Conservation (phyloP, 495 filamentous ascomycete genomes). For the Letharia columbiana region DNA sequence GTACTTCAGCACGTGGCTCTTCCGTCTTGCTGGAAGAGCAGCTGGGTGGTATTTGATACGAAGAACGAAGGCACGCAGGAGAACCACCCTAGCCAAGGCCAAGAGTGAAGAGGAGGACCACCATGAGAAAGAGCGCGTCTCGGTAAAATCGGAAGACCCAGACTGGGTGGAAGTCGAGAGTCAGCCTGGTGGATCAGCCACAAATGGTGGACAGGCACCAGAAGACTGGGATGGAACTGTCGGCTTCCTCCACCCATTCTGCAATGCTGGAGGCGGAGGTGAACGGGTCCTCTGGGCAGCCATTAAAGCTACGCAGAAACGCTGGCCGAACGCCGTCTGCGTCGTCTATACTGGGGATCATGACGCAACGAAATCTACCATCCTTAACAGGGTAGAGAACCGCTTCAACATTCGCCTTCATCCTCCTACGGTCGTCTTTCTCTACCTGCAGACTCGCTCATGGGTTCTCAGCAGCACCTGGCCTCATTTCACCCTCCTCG, state of each 20-base stretch:
- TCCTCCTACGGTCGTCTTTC: constrained; percentile 70
- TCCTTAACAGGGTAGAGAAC: constrained; percentile 70
- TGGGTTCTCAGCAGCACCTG: constrained; percentile 78
- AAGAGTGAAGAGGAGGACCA: constrained; percentile 52
- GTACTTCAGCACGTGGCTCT: constrained; percentile 26
- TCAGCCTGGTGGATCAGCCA: constrained; percentile 40
- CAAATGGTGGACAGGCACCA: constrained; percentile 42
- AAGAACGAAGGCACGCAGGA: constrained; percentile 55
- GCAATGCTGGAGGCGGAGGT: constrained; percentile 92
- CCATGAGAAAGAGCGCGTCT: constrained; percentile 33
- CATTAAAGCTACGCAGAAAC: constrained; percentile 78
- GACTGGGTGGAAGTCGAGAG: constrained; percentile 70
- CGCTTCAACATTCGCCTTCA: constrained; percentile 92
- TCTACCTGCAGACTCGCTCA: constrained; percentile 80
- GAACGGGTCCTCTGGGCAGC: constrained; percentile 97
- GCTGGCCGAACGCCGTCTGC: constrained; percentile 81
- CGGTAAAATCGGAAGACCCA: constrained; percentile 43
- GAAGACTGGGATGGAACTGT: constrained; percentile 72
- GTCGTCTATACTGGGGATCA: constrained; percentile 93
- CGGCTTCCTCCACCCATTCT: constrained; percentile 88
- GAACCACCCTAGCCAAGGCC: constrained; percentile 52
- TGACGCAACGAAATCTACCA: constrained; percentile 67
- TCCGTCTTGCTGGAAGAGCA: constrained; percentile 34
- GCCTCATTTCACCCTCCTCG: constrained; percentile 89
- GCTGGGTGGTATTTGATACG: constrained; percentile 59